A percentile compares a stretch with the other conserved stretches of the same genome.
phyloP scores from a whole-genome alignment of 148 eudicot species.

The Fagopyrum tataricum region DNA sequence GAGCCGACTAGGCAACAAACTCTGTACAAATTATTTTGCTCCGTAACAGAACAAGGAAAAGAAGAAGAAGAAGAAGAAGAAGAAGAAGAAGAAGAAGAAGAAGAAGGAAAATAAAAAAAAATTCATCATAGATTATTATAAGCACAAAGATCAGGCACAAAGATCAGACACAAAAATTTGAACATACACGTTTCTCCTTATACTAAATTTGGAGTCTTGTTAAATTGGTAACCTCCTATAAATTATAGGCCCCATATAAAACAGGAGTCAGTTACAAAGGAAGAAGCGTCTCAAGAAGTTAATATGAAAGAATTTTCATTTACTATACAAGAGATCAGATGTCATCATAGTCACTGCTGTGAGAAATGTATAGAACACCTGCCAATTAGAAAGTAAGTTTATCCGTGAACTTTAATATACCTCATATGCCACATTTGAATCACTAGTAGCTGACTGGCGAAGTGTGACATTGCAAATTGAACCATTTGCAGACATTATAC shows the following conservation, averaged over 20 bases:
- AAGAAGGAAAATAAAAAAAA: neutral
- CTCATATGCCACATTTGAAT: slow-evolving; percentile 19
- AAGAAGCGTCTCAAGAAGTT: neutral
- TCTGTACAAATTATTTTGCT: neutral
- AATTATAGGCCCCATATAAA: neutral
- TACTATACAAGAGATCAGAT: neutral
- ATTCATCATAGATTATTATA: neutral
- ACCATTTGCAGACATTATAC: slow-evolving; percentile 51
- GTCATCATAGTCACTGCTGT: neutral
- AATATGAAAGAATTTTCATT: neutral
- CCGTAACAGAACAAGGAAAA: neutral
- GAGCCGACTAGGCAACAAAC: neutral
- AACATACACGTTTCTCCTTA: neutral
- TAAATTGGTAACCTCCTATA: too few relatives aligned
- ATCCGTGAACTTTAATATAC: neutral
- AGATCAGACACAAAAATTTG: neutral
- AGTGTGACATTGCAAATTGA: slow-evolving; percentile 42
- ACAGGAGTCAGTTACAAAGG: neutral
- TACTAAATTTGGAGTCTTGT: neutral
- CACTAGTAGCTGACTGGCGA: slow-evolving; percentile 35
- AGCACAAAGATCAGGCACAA: neutral
- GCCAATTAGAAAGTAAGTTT: neutral
- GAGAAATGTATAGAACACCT: neutral
- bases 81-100: too few relatives aligned
- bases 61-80: too few relatives aligned